Evolutionary conservation across 345 rosid species (phyloP).

Genomic region (Sonneratia alba): DNA sequence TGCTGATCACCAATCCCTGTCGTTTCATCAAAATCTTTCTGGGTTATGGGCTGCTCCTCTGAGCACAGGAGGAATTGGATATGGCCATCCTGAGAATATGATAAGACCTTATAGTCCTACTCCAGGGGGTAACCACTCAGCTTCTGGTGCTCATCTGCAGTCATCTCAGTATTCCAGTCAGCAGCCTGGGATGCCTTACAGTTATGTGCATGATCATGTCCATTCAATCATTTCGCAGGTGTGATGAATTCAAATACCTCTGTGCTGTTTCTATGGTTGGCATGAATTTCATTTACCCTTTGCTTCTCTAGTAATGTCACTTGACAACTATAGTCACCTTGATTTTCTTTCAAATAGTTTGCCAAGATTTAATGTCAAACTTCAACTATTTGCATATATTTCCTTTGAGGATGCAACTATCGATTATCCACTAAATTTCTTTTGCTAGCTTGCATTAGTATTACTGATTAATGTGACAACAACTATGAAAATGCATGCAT

Average conservation of each 20-base stretch:
- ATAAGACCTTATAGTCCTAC: conserved; percentile 49
- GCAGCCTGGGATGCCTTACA: conserved; percentile 55
- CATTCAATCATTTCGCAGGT: conserved; percentile 64
- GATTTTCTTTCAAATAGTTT: neutral
- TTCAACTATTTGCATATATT: neutral
- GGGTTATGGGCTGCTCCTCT: conserved; percentile 47
- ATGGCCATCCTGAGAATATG: conserved; percentile 67
- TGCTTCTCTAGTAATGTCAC: neutral
- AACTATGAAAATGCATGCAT: neutral
- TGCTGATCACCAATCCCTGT: conserved; percentile 45
- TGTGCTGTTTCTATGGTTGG: neutral
- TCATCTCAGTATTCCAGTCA: conserved; percentile 60
- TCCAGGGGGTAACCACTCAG: conserved; percentile 43
- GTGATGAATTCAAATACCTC: conserved; percentile 10
- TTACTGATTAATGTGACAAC: neutral
- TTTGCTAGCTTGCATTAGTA: neutral
- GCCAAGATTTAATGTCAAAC: neutral
- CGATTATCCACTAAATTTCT: neutral
- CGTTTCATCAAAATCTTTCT: conserved; percentile 47
- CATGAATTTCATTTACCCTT: neutral
- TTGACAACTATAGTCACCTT: neutral
- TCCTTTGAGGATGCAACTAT: neutral
- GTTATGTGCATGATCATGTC: conserved; percentile 49
- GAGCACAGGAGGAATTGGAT: conserved; percentile 42
- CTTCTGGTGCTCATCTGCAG: conserved; percentile 42